Base-by-base conservation (phyloP, 2,329 filamentous ascomycete genomes). In the Zymoseptoria brevis region DNA sequence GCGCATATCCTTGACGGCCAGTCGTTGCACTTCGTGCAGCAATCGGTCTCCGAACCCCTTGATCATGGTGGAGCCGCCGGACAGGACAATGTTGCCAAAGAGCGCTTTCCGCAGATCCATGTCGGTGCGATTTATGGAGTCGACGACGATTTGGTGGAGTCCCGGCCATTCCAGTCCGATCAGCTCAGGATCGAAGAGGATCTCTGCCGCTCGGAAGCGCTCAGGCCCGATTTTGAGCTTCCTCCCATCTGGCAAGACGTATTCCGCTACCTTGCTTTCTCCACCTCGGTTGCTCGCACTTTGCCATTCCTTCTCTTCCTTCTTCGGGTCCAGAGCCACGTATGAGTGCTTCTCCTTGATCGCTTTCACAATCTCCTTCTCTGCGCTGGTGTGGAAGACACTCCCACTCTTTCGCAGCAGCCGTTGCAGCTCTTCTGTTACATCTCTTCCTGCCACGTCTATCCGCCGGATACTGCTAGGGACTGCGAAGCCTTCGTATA, bases 1-100 rank as follows among this genome's bases (percentile, higher is more conserved):
- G 71, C 92, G 86, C 93, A 96, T 99, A 74, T 99, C 94, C 81
- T 96, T 96, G 68, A 97, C 91, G 9, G 94, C 94, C 69, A 97
- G 79, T 73, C 87, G 83, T 77, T 96, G 94, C 66, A 97, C 88
- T 77, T 99, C 94, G 67, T 89, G 86, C 72, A 99, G 80, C 68
- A 99, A 79, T 55, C 94, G 84, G 76, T 97, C 94, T 58, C 93
- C 93, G 72, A 99, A 99, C 51, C 94, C 94, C 78, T 94, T 96
- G 68, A 92, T 97, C 72, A 99, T 80, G 24, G 94, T 99, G 71
- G 91, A 96, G 57, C 94, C 94, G 63, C 94, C 94, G 0, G 93
- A 97, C 49, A 99, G 84, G 61, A 99, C 93, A 72, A 99, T 97
- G 77, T 96, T 99, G 73, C 89, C 89, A 74, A 94, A 99, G 21